Evolutionary conservation across 2,329 filamentous ascomycete genomes (phyloP), one percentile per base, ranked within the genome.

Genomic region (Neoscytalidium dimidiatum): DNA sequence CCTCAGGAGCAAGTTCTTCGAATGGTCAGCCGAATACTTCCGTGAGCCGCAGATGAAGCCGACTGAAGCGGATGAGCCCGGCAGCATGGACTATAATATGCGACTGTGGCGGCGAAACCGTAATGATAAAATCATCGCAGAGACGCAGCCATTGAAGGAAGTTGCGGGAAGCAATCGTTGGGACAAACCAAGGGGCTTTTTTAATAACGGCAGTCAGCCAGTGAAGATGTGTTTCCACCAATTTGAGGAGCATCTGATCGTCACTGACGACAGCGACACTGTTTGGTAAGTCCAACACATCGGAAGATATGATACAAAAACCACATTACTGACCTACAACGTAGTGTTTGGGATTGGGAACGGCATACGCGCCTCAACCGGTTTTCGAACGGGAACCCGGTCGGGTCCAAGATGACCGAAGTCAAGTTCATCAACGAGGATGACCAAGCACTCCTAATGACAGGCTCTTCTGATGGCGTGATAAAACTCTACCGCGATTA

Each of bases 371-470:
- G 90, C 35, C 82, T 97, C 68, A 92, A 88, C 74, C 89, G 90
- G 64, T 99, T 99, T 78, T 96, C 92, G 29, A 98, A 98, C 72
- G 94, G 92, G 56, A 99, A 99, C 72, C 95, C 95, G 0, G 84
- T 89, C 33, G 92, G 94, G 2, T 97, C 93, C 28, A 92, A 89
- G 71, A 96, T 99, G 71, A 97, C 93, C 62, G 94, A 98, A 76
- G 89, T 97, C 75, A 92, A 93, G 64, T 97, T 98, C 77, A 96
- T 99, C 81, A 99, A 99, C 71, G 95, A 99, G 78, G 95, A 99
- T 71, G 95, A 99, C 74, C 92, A 96, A 74, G 95, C 94, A 2
- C 87, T 98, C 68, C 81, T 99, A 64, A 92, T 99, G 86, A 97
- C 92, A 0, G 95, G 95, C 1, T 96, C 94, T 7, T 97, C 93